A percentile compares a stretch with the other conserved stretches of the same genome.
phyloP scores from a whole-genome alignment of 2,329 filamentous ascomycete species.

The Ceratocystis cubensis region DNA sequence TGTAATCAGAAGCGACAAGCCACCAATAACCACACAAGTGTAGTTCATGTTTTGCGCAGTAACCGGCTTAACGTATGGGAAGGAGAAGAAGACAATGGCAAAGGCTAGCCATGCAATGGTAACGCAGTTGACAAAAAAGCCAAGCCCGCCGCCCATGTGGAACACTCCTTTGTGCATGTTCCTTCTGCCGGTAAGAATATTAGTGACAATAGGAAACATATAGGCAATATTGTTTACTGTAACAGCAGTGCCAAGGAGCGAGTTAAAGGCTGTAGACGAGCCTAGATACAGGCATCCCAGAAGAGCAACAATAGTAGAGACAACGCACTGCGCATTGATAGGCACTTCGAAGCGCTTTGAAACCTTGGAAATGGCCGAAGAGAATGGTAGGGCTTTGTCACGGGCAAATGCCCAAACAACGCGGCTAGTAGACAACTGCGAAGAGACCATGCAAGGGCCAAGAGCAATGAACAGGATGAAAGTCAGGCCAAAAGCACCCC shows the following conservation, averaged over 20 bases:
- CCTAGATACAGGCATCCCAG: constrained; percentile 35
- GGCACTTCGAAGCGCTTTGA: constrained; percentile 29
- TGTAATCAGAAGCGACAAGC: constrained; percentile 28
- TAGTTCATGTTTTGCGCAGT: constrained; percentile 32
- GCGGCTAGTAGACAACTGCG: constrained; percentile 28
- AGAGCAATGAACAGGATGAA: constrained; percentile 34
- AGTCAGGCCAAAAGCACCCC: constrained; percentile 32
- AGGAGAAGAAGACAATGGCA: constrained; percentile 35
- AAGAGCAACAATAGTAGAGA: constrained; percentile 28
- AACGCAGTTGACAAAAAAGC: constrained; percentile 29
- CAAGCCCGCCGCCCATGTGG: constrained; percentile 28
- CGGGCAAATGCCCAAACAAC: constrained; percentile 35
- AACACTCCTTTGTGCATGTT: constrained; percentile 33
- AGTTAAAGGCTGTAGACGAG: constrained; percentile 34
- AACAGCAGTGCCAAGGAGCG: constrained; percentile 30
- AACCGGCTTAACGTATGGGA: constrained; percentile 33
- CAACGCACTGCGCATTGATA: constrained; percentile 30
- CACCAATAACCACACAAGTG: constrained; percentile 36
- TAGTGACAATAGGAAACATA: constrained; percentile 35
- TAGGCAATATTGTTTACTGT: constrained; percentile 37
- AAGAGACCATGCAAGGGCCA: constrained; percentile 32
- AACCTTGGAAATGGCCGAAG: constrained; percentile 30
- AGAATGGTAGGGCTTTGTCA: constrained; percentile 33
- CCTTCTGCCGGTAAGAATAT: constrained; percentile 31
- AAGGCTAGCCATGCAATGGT: constrained; percentile 31